Evolutionary conservation across 257 asterid species (phyloP), one percentile per base, ranked within the genome.

Genomic region (Plantago elongata): DNA sequence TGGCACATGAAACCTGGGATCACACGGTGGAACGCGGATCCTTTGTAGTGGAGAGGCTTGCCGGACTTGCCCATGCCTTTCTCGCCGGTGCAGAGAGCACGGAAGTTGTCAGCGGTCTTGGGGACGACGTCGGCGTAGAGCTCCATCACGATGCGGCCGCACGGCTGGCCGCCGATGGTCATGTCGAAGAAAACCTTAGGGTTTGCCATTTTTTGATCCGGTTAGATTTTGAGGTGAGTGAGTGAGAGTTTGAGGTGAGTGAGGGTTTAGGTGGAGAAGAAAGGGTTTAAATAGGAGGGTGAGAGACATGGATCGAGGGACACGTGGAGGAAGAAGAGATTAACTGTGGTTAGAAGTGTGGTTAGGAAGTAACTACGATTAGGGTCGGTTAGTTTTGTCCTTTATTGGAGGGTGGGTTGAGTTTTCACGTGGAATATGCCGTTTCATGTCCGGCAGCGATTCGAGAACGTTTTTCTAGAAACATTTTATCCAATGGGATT

Each of bases 1-100:
- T 86, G 91, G 50, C 95, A 83, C 91, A 86, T 86, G 85, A 86
- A 86, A 12, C 75, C 75, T 29, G 91, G 89, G 68, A 83, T 83
- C 85, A 86, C 91, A 2, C 89, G 88, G 79, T 83, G 95, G 85
- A 83, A 86, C 2, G 60, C 0, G 0, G 95, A 86, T 9, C 91
- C 95, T 14, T 86, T 86, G 82, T 66, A 78, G 87, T 86, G 91
- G 69, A 83, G 87, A 1, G 95, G 89, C 80, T 83, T 86, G 10
- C 91, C 88, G 54, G 74, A 66, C 61, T 22, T 74, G 7, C 91
- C 95, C 13, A 0, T 34, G 16, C 87, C 91, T 49, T 83, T 86
- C 75, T 86, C 89, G 2, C 92, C 95, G 54, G 95, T 82, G 83
- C 89, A 86, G 44, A 83, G 89, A 0, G 89, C 85, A 0, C 89